phyloP scores from a whole-genome alignment of 495 filamentous ascomycete genomes.

The Chaetomium tenue region DNA sequence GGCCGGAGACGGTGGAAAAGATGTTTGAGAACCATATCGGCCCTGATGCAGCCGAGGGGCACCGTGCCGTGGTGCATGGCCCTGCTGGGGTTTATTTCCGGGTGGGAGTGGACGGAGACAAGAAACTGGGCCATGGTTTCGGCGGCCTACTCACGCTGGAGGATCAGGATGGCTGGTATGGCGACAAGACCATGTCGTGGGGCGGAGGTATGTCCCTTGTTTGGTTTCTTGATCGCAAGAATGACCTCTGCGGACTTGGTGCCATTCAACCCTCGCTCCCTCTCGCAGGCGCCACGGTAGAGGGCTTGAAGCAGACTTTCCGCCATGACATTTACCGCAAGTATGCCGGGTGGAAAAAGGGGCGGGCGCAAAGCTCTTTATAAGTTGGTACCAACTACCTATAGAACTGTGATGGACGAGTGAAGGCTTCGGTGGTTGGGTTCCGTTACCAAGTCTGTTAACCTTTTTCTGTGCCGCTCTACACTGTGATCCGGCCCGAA shows the following conservation, averaged over 20 bases:
- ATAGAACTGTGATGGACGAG: background rate
- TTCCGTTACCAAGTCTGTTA: too few relatives aligned
- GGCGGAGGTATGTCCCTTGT: slow-evolving; percentile 29
- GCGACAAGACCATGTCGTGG: slow-evolving; percentile 31
- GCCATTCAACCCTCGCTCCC: slow-evolving; percentile 44
- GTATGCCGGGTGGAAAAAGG: slow-evolving; percentile 31
- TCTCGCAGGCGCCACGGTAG: slow-evolving; percentile 31
- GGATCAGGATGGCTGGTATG: slow-evolving; percentile 29
- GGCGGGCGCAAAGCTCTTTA: background rate
- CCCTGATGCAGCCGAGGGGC: slow-evolving; percentile 15
- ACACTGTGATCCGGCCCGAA: too few relatives aligned
- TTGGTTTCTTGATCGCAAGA: slow-evolving; percentile 51
- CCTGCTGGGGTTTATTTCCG: slow-evolving; percentile 32
- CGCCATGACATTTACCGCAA: slow-evolving; percentile 46
- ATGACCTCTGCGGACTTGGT: slow-evolving; percentile 42
- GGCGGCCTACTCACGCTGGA: slow-evolving; percentile 21
- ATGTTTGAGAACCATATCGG: slow-evolving; percentile 46
- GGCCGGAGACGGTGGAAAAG: slow-evolving; percentile 39
- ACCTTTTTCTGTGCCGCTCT: too few relatives aligned
- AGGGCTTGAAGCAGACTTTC: slow-evolving; percentile 45
- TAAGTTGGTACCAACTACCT: background rate
- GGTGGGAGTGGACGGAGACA: slow-evolving; percentile 18
- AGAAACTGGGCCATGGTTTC: slow-evolving; percentile 24
- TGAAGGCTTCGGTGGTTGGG: too few relatives aligned
- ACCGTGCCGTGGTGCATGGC: slow-evolving; percentile 19